Evolutionary conservation across 164 flowering plant species (phyloP).

Genomic region (Vitis amurensis): DNA sequence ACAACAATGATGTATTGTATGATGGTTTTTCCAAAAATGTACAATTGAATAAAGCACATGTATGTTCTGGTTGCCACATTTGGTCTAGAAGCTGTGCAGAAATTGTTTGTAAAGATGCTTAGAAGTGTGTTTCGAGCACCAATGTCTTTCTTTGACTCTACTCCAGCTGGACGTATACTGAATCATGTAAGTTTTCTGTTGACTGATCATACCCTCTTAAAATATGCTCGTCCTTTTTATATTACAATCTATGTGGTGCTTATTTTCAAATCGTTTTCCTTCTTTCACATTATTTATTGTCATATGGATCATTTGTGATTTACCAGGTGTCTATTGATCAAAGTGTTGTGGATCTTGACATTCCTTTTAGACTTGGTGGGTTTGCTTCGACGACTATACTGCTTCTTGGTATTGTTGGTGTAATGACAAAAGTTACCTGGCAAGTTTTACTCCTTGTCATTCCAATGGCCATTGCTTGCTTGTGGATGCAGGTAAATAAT

Average conservation of each 20-base stretch:
- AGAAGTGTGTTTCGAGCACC: no score
- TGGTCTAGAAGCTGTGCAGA: no score
- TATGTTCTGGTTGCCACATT: no score
- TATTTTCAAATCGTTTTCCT: background rate
- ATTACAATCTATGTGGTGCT: background rate
- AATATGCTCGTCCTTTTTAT: no score
- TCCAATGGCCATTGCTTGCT: conserved; percentile 95
- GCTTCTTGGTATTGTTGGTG: conserved; percentile 94
- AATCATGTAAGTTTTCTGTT: no score
- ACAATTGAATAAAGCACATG: no score
- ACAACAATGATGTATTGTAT: no score
- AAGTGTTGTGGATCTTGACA: conserved; percentile 99
- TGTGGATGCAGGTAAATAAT: conserved; percentile 96
- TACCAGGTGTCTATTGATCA: conserved; percentile 95
- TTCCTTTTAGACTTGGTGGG: conserved; percentile 98
- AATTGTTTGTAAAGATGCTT: no score
- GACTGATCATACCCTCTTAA: no score
- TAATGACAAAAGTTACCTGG: conserved; percentile 96
- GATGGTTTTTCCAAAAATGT: no score
- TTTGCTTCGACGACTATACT: conserved; percentile 98
- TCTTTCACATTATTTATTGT: conserved; percentile 9
- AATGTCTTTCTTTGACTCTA: no score
- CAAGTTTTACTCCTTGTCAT: conserved; percentile 90
- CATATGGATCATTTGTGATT: conserved; percentile 16
- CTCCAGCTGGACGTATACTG: no score